Conservation (phyloP, 176 grass and related monocot genomes). For the Carex myosuroides region DNA sequence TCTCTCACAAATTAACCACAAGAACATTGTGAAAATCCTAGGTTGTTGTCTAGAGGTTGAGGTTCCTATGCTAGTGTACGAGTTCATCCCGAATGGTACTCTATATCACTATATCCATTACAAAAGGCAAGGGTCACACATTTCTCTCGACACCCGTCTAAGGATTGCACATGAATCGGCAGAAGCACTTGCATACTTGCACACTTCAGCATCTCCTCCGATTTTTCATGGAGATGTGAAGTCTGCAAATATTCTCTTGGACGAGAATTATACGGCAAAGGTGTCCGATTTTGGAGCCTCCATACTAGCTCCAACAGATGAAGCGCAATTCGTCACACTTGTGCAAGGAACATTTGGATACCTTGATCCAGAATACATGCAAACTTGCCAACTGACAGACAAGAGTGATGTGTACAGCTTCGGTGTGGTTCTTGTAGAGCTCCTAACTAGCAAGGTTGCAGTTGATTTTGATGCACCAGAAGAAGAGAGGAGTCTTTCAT, state of each 20-base stretch:
- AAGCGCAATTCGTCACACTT: not conserved
- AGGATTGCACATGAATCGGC: constrained; percentile 4
- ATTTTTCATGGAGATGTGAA: constrained; percentile 39
- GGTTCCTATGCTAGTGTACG: constrained; percentile 26
- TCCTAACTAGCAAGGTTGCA: constrained; percentile 1
- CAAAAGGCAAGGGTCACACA: not conserved
- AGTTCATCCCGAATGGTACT: constrained; percentile 25
- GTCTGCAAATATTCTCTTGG: constrained; percentile 24
- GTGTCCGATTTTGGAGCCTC: constrained; percentile 36
- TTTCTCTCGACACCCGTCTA: constrained; percentile 4
- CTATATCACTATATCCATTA: not conserved
- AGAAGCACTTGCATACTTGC: constrained; percentile 18
- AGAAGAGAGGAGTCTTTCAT: not conserved
- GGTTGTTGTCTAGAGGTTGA: constrained; percentile 34
- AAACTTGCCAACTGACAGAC: not conserved
- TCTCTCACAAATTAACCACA: constrained; percentile 21
- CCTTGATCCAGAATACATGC: constrained; percentile 29
- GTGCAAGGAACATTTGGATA: constrained; percentile 21
- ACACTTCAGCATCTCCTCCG: not conserved
- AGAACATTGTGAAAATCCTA: constrained; percentile 16
- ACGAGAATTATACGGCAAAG: not conserved
- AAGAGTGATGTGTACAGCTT: constrained; percentile 38
- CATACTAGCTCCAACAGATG: not conserved
- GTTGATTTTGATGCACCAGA: not conserved
- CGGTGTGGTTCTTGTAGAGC: constrained; percentile 17